These are phyloP conservation scores for Botrytis squamosa DNA, from an alignment of 2,329 filamentous ascomycete species.

Conservation along the genomic window DNA sequence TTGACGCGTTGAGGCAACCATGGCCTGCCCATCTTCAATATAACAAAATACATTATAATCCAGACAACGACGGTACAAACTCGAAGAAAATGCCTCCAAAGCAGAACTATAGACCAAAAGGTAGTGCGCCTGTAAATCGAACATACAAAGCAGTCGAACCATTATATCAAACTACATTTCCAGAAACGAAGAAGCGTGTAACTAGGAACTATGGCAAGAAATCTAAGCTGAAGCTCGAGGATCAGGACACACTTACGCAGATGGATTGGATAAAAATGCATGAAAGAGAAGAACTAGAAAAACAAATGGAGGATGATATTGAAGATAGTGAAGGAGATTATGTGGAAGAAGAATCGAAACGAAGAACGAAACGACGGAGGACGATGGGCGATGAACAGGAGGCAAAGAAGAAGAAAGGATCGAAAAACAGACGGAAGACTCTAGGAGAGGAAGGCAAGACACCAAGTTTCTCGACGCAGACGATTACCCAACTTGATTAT, in stretches of 20 bases:
- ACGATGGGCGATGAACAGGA: slow-evolving; percentile 21
- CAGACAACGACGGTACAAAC: background rate
- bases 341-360: slow-evolving; percentile 27
- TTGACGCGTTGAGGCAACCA: slow-evolving; percentile 7
- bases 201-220: slow-evolving; percentile 32
- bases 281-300: slow-evolving; percentile 9
- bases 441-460: slow-evolving; percentile 26
- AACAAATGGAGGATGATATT: slow-evolving; percentile 23
- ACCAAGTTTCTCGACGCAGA: slow-evolving; percentile 34
- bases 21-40: background rate
- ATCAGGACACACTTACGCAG: slow-evolving; percentile 37
- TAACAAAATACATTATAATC: background rate
- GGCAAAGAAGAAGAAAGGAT: background rate
- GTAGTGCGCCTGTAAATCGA: slow-evolving; percentile 31
- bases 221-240: slow-evolving; percentile 24
- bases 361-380: slow-evolving; percentile 30
- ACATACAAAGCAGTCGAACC: slow-evolving; percentile 35
- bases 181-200: slow-evolving; percentile 28
- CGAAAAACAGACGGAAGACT: slow-evolving; percentile 32
- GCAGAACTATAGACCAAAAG: slow-evolving; percentile 20
- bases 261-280: slow-evolving; percentile 32
- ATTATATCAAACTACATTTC: slow-evolving; percentile 33
- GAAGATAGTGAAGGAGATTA: slow-evolving; percentile 24
- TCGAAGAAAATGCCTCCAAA: slow-evolving; percentile 26
- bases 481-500: slow-evolving; percentile 35